Percentiles rank a stretch among this genome's conserved stretches.
Evolutionary conservation across 2,329 filamentous ascomycete species (phyloP).

Genomic region (Aspergillus sp.): DNA sequence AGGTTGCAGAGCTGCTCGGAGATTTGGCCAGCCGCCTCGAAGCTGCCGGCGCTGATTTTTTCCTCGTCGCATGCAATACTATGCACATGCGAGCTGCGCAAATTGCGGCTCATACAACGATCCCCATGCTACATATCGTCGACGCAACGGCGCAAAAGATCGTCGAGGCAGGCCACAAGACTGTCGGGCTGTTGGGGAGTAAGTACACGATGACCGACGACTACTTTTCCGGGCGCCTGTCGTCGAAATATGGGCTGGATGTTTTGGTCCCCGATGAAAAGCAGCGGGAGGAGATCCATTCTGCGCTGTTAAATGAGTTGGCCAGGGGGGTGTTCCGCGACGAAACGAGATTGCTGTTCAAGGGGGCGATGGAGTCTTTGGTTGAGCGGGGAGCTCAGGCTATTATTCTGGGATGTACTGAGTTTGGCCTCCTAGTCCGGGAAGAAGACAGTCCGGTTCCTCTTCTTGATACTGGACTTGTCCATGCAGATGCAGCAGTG

Average conservation of each 20-base stretch:
- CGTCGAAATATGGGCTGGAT: not conserved
- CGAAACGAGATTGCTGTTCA: conserved; percentile 19
- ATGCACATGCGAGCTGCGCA: not conserved
- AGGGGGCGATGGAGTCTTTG: conserved; percentile 7
- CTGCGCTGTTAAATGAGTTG: not conserved
- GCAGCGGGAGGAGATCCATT: not conserved
- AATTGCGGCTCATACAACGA: not conserved
- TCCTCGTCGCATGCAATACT: conserved; percentile 9
- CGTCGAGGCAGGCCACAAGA: not conserved
- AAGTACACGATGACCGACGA: not conserved
- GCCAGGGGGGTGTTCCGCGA: conserved; percentile 6
- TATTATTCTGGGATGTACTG: conserved; percentile 10
- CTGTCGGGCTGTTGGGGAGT: not conserved
- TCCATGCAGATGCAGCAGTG: not conserved
- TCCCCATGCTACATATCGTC: not conserved
- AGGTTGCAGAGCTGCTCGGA: not conserved
- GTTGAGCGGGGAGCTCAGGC: not conserved
- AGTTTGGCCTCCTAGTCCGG: conserved; percentile 4
- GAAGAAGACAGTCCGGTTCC: conserved; percentile 2
- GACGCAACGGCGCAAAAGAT: not conserved
- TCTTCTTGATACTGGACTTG: conserved; percentile 3
- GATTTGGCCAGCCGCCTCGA: not conserved
- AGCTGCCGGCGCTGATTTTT: conserved; percentile 3
- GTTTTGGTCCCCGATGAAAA: not conserved
- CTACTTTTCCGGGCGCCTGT: not conserved